These are phyloP conservation scores for Boletellus ananas DNA, from an alignment of 768 basidiomycete species.

Conservation along the genomic window DNA sequence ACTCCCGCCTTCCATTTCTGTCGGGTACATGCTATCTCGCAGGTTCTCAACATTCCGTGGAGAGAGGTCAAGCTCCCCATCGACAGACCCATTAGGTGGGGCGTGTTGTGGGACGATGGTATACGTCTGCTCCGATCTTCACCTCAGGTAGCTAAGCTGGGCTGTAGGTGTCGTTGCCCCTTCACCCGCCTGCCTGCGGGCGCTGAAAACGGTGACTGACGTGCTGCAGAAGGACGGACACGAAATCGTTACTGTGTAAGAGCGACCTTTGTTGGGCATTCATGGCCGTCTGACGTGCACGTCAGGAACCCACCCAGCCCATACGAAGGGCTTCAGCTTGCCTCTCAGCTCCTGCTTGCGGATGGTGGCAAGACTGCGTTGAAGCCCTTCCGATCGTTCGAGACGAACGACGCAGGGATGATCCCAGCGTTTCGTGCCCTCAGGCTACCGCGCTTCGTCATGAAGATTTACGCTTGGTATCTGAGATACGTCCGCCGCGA, in stretches of 20 bases:
- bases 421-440: slow-evolving; percentile 37
- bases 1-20: background rate
- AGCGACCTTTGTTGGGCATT: background rate
- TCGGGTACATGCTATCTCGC: background rate
- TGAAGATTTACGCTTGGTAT: slow-evolving; percentile 48
- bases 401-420: slow-evolving; percentile 50
- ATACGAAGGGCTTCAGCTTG: slow-evolving; percentile 49
- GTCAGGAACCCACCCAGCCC: slow-evolving; percentile 39
- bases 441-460: slow-evolving; percentile 45
- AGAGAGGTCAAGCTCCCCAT: slow-evolving; percentile 38
- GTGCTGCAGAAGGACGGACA: slow-evolving; percentile 45
- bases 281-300: slow-evolving; percentile 4
- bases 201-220: slow-evolving; percentile 44
- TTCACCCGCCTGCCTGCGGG: slow-evolving; percentile 59
- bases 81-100: slow-evolving; percentile 56
- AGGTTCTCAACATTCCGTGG: slow-evolving; percentile 37
- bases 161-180: slow-evolving; percentile 51
- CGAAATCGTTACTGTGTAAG: slow-evolving; percentile 51
- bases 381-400: slow-evolving; percentile 35
- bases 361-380: slow-evolving; percentile 43
- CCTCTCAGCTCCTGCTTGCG: slow-evolving; percentile 48
- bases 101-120: slow-evolving; percentile 65
- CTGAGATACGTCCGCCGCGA: slow-evolving; percentile 50
- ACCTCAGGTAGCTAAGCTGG: background rate
- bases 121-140: background rate